phyloP scores from a whole-genome alignment of 495 filamentous ascomycete genomes.

The Jackrogersella multiformis region DNA sequence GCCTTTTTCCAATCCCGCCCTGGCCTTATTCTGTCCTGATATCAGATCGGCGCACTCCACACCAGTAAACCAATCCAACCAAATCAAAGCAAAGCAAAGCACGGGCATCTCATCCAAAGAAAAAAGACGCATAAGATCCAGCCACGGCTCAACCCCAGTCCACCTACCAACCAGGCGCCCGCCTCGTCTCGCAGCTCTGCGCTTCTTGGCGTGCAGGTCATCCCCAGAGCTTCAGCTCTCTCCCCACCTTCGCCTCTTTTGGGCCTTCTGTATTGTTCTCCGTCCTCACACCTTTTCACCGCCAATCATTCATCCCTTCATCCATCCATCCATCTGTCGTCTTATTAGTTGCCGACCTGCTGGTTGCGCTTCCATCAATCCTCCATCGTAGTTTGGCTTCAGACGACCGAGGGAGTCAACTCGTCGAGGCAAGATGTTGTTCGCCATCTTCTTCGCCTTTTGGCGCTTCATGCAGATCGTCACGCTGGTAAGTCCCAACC shows the following conservation, averaged over 20 bases:
- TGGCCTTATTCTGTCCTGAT: too few relatives aligned
- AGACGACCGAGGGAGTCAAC: not conserved
- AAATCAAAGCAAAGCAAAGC: too few relatives aligned
- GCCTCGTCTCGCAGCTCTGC: conserved; percentile 29
- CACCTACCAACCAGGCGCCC: conserved; percentile 18
- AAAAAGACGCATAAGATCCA: conserved; percentile 23
- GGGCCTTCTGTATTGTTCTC: not conserved
- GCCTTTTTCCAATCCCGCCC: too few relatives aligned
- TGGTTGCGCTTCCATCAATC: not conserved
- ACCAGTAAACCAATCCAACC: too few relatives aligned
- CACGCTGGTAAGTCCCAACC: conserved; percentile 66
- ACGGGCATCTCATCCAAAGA: not conserved
- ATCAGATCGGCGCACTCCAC: not conserved
- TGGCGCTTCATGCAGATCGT: conserved; percentile 84
- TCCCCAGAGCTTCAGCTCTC: conserved; percentile 26
- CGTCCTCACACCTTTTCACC: conserved; percentile 12
- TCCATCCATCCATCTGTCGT: not conserved
- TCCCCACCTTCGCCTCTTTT: not conserved
- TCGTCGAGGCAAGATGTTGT: conserved; percentile 66
- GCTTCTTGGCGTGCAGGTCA: conserved; percentile 34
- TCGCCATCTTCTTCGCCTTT: conserved; percentile 82
- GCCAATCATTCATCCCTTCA: not conserved
- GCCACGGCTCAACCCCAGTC: not conserved
- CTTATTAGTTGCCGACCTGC: conserved; percentile 6
- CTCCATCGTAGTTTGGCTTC: not conserved